Evolutionary conservation across 345 rosid genomes (phyloP), one percentile per base, ranked within the genome.

Genomic region (Gossypium raimondii): DNA sequence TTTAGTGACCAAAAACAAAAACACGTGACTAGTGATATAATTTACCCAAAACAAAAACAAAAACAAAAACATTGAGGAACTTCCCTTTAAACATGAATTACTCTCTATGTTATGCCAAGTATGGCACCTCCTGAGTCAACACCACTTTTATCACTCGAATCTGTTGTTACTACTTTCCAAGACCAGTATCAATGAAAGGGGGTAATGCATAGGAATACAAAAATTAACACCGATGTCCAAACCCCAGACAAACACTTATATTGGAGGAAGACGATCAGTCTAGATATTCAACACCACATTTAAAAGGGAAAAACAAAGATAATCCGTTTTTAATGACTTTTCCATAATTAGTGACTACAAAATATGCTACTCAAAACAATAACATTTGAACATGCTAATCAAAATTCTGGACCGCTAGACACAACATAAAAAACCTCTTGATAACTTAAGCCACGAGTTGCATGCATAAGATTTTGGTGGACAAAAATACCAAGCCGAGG

Each of bases 351-450:
- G 18, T 1, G 17, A 70, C 60, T n/a, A 16, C 22, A 27, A 16
- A 2, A 27, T 14, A 67, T 13, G 16, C 11, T 20, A 57, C 24
- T 10, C 61, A 24, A 12, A 53, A 14, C 14, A n/a, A 62, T 13
- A 72, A 43, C 2, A 27, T 44, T 14, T 0, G 2, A n/a, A 58
- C 47, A 38, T 48, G 66, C 25, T 41, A 14, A 22, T 45, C 57
- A 62, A 78, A 74, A 71, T 68, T 60, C 24, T 43, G 48, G 69
- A 61, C 2, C 29, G 7, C n/a, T 25, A 2, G 10, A 51, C 73
- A 58, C 65, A 45, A 67, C 67, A 64, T 11, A 71, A 34, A 72
- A 11, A 34, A 34, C 41, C 62, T 65, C 61, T 38, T n/a, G 44
- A 72, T 38, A 56, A 11, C 22, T 25, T 38, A 38, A 2, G 59